Conservation (phyloP, 305 asterid genomes). For the Coffea humblotiana region DNA sequence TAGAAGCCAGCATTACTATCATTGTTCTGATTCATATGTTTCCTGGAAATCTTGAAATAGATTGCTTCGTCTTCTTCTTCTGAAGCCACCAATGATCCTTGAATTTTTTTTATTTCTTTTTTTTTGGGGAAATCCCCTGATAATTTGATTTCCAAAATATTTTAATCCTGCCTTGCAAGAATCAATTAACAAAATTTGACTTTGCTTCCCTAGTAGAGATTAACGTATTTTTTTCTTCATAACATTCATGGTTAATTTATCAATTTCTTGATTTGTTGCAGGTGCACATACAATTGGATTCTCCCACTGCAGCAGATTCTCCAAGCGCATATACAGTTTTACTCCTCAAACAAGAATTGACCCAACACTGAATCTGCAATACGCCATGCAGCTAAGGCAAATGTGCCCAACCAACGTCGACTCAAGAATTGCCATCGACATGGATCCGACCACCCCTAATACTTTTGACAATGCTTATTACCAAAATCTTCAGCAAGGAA, state of each 20-base stretch:
- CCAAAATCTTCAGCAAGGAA: conserved; percentile 50
- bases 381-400: conserved; percentile 37
- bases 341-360: conserved; percentile 35
- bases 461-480: conserved; percentile 48
- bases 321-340: conserved; percentile 48
- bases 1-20: neutral
- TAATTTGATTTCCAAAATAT: neutral
- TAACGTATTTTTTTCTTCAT: neutral
- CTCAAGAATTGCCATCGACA: conserved; percentile 47
- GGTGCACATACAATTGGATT: conserved; percentile 62
- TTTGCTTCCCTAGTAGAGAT: neutral
- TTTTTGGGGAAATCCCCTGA: neutral
- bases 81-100: neutral
- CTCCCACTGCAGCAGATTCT: conserved; percentile 52
- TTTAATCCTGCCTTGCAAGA: neutral
- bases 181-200: neutral
- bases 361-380: conserved; percentile 43
- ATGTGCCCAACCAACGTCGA: conserved; percentile 55
- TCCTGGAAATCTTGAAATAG: neutral
- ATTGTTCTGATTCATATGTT: too few relatives aligned
- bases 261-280: conserved; percentile 15
- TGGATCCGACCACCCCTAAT: conserved; percentile 57
- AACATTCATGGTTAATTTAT: neutral
- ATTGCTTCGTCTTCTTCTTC: neutral
- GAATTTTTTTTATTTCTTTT: too few relatives aligned